These are phyloP conservation scores for Aureoboletus auriporus DNA, from an alignment of 768 basidiomycete genomes.

Conservation along the genomic window DNA sequence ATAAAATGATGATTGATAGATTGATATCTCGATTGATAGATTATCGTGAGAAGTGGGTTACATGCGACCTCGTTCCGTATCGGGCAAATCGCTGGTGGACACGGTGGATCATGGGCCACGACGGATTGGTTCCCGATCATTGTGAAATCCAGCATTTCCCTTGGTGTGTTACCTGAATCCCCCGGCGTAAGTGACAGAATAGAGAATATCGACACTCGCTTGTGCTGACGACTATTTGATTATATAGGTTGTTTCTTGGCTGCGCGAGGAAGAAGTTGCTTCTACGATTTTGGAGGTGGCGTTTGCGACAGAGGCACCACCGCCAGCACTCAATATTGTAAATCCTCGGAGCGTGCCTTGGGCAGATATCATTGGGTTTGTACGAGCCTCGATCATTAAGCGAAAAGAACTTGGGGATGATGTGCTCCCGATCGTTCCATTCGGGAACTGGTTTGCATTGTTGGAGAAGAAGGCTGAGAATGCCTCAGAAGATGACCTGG, in stretches of 20 bases:
- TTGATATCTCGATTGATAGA: slow-evolving; percentile 14
- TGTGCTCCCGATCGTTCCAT: slow-evolving; percentile 30
- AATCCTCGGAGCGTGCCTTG: slow-evolving; percentile 36
- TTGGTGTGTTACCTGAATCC: slow-evolving; percentile 26
- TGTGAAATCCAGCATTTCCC: slow-evolving; percentile 32
- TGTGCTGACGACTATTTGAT: not conserved
- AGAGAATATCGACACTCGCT: not conserved
- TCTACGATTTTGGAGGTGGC: slow-evolving; percentile 29
- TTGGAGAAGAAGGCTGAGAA: slow-evolving; percentile 21
- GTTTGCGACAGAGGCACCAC: slow-evolving; percentile 12
- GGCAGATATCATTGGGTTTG: slow-evolving; percentile 24
- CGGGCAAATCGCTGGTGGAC: slow-evolving; percentile 44
- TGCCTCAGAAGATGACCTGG: slow-evolving; percentile 25
- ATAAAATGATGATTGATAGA: not conserved
- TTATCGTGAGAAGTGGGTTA: slow-evolving; percentile 37
- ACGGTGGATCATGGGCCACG: slow-evolving; percentile 39
- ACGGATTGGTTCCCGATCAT: slow-evolving; percentile 47
- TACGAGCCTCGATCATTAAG: slow-evolving; percentile 18
- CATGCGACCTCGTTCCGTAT: slow-evolving; percentile 37
- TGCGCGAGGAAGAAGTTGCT: slow-evolving; percentile 39
- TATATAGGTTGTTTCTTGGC: slow-evolving; percentile 37
- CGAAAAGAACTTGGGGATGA: slow-evolving; percentile 2
- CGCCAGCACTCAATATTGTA: slow-evolving; percentile 33
- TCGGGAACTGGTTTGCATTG: slow-evolving; percentile 31
- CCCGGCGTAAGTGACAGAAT: slow-evolving; percentile 33